phyloP scores from a whole-genome alignment of 495 filamentous ascomycete species.

The Evansstolkia leycettana region DNA sequence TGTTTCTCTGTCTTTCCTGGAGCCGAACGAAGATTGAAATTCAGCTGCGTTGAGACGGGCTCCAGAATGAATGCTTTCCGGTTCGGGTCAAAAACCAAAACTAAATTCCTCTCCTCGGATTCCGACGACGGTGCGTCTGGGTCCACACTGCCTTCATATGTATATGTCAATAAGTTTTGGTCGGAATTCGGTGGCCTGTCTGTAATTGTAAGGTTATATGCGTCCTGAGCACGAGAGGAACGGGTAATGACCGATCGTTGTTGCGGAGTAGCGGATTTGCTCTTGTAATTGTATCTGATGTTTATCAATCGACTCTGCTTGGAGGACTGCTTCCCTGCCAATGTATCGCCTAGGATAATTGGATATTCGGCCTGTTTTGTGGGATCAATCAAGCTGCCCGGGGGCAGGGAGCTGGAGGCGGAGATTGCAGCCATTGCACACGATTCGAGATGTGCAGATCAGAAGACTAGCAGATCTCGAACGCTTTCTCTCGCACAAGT shows the following conservation, averaged over 20 bases:
- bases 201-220: slow-evolving; percentile 37
- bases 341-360: slow-evolving; percentile 29
- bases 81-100: slow-evolving; percentile 40
- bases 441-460: no score
- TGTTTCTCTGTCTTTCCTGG: slow-evolving; percentile 33
- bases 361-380: slow-evolving; percentile 38
- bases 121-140: slow-evolving; percentile 15
- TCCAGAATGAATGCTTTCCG: slow-evolving; percentile 40
- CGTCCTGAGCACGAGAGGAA: slow-evolving; percentile 22
- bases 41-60: slow-evolving; percentile 35
- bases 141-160: slow-evolving; percentile 39
- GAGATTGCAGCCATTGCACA: slow-evolving; percentile 14
- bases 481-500: no score
- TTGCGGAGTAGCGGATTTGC: slow-evolving; percentile 29
- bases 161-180: slow-evolving; percentile 28
- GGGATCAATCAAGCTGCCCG: slow-evolving; percentile 31
- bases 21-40: slow-evolving; percentile 44
- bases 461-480: no score
- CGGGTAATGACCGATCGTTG: slow-evolving; percentile 29
- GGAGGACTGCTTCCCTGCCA: slow-evolving; percentile 14
- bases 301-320: slow-evolving; percentile 21
- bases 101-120: slow-evolving; percentile 25
- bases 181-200: slow-evolving; percentile 34
- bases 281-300: slow-evolving; percentile 43
- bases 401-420: slow-evolving; percentile 20